Conservation (phyloP, 2,329 filamentous ascomycete species). For the Pyrenochaeta sp. region DNA sequence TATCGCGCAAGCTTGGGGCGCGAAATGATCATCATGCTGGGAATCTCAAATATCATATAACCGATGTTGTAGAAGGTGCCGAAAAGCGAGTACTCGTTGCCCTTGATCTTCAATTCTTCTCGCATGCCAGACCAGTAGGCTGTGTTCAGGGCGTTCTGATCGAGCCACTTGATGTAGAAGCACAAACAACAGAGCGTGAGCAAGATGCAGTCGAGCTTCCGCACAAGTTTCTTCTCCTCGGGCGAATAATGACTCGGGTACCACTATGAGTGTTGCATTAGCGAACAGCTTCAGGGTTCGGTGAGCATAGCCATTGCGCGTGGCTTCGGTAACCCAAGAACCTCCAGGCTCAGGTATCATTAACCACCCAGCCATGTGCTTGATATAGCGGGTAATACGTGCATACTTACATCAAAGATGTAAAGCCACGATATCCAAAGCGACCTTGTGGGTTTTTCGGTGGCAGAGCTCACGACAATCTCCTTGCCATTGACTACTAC, state of each 20-base stretch:
- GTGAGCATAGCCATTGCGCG: neutral
- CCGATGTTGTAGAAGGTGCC: conserved; percentile 54
- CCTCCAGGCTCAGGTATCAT: too few species aligned
- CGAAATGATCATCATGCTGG: conserved; percentile 44
- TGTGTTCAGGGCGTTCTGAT: conserved; percentile 29
- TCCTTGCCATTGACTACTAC: conserved; percentile 25
- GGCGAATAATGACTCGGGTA: conserved; percentile 31
- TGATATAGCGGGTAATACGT: neutral
- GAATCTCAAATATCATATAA: conserved; percentile 46
- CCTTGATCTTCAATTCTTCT: conserved; percentile 43
- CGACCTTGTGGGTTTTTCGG: conserved; percentile 23
- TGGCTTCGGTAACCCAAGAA: too few species aligned
- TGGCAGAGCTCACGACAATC: conserved; percentile 28
- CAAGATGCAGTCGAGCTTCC: conserved; percentile 29
- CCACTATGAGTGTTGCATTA: conserved; percentile 10
- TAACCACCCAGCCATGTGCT: too few species aligned
- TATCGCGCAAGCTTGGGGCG: conserved; percentile 42
- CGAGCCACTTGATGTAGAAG: conserved; percentile 35
- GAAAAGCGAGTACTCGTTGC: conserved; percentile 63
- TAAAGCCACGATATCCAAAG: conserved; percentile 29
- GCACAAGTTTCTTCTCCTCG: conserved; percentile 27
- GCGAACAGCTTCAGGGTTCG: neutral
- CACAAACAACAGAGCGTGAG: conserved; percentile 31
- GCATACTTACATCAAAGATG: conserved; percentile 23
- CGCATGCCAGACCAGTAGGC: conserved; percentile 32